Evolutionary conservation across 23 red algal genomes (phyloP), one percentile per base, ranked within the genome.

Genomic region (Gracilariopsis chorda): DNA sequence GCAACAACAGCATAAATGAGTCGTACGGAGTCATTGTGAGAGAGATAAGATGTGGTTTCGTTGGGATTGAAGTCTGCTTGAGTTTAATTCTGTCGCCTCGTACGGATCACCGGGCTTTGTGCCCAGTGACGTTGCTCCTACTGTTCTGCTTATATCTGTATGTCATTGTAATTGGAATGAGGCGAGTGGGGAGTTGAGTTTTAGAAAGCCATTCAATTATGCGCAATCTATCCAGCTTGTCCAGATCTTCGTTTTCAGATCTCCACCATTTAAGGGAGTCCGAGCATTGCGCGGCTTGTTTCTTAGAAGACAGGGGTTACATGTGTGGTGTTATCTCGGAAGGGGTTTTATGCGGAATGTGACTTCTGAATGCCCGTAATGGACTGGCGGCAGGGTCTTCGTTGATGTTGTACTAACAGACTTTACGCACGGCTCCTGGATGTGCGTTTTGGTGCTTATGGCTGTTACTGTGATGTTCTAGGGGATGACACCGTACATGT

Each of bases 91-190:
- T n/a, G 53, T 69, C 58, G 3, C 56, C 34, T 27, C 58, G 16
- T 0, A 85, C 57, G 46, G 56, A 0, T 36, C 80, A 85, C 8
- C 58, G 9, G 29, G 56, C 56, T 46, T 85, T 63, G 36, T 34
- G 41, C 21, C 33, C 52, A 43, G 19, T 42, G 30, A 47, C 0
- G 4, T 47, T 25, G 28, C 56, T 20, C 6, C 45, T 42, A 20
- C 10, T 9, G 17, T 47, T 20, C 9, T 20, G 46, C 45, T 85
- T 69, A 2, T 85, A 85, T 40, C 46, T 40, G 57, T 85, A 69
- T 45, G 61, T 85, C 80, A 69, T 85, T 12, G n/a, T 81, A 5
- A 81, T 1, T 12, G 77, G 77, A 58, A 57, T 1, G 27, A 25
- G 16, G 17, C 14, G 3, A 3, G 16, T 10, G 0, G 80, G 80